phyloP scores from a whole-genome alignment of 805 yeast genomes.

The Yarrowia sp. region DNA sequence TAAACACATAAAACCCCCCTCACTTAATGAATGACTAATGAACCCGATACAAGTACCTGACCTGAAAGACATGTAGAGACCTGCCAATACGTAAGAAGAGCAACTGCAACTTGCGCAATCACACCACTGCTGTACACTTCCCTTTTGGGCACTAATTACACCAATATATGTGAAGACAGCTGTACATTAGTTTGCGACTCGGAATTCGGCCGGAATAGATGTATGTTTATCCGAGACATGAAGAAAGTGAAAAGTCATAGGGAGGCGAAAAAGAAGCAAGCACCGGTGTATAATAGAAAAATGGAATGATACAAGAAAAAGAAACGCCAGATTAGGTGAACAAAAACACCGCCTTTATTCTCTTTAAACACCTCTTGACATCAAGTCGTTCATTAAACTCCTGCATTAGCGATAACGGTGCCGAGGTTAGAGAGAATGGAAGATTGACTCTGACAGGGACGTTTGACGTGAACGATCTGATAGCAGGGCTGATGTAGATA shows the following conservation, averaged over 20 bases:
- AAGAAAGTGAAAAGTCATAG: not conserved
- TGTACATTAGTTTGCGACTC: not conserved
- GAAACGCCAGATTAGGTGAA: no score
- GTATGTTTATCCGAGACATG: conserved; percentile 18
- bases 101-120: not conserved
- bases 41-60: not conserved
- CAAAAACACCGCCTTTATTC: no score
- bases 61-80: not conserved
- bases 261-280: no score
- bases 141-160: not conserved
- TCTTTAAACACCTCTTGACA: no score
- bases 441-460: no score
- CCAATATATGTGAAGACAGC: not conserved
- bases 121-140: conserved; percentile 3
- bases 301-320: no score
- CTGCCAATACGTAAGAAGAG: not conserved
- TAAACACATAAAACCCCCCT: not conserved
- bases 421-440: no score
- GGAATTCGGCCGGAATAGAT: conserved; percentile 17
- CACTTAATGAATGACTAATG: conserved; percentile 6
- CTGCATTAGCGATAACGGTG: no score
- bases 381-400: no score
- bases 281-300: no score
- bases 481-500: no score
- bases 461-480: no score